A percentile compares a stretch with the other conserved stretches of the same genome.
phyloP scores from a whole-genome alignment of 1,139 yeast genomes.

The Taiozyma sp. region DNA sequence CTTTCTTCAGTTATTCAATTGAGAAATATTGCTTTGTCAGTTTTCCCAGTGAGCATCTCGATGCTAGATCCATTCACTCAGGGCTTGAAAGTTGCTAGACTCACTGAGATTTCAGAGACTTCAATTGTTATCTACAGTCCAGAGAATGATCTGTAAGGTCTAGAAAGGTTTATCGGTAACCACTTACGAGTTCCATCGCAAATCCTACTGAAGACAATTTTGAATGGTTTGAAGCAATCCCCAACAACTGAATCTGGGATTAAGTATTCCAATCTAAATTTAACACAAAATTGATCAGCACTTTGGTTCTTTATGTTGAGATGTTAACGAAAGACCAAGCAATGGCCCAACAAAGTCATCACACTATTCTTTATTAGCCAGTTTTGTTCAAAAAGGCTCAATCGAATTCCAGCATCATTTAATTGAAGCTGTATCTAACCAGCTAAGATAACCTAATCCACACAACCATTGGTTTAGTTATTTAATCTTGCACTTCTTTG shows the following conservation, averaged over 20 bases:
- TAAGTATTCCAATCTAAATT: slow-evolving; percentile 59
- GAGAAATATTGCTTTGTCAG: slow-evolving; percentile 77
- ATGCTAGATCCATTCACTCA: slow-evolving; percentile 82
- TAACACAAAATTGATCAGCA: slow-evolving; percentile 64
- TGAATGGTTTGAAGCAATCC: slow-evolving; percentile 53
- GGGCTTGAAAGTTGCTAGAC: slow-evolving; percentile 63
- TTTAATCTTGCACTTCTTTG: slow-evolving; percentile 65
- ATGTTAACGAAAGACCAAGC: slow-evolving; percentile 51
- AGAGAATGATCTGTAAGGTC: slow-evolving; percentile 53
- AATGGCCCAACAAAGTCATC: slow-evolving; percentile 48
- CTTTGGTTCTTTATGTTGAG: slow-evolving; percentile 80
- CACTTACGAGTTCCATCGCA: slow-evolving; percentile 76
- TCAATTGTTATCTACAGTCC: slow-evolving; percentile 57
- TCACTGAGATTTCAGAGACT: too few relatives aligned
- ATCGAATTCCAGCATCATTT: slow-evolving; percentile 69
- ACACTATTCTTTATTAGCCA: slow-evolving; percentile 64
- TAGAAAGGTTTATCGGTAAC: slow-evolving; percentile 75
- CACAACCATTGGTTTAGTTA: slow-evolving; percentile 90
- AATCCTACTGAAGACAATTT: slow-evolving; percentile 60
- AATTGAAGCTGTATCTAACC: slow-evolving; percentile 80
- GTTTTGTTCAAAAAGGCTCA: slow-evolving; percentile 60
- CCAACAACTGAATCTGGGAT: slow-evolving; percentile 63
- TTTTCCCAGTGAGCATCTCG: slow-evolving; percentile 60
- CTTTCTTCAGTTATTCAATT: slow-evolving; percentile 79
- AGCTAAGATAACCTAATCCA: slow-evolving; percentile 86